Evolutionary conservation across 225 moss, liverwort and hornwort genomes (phyloP).

Genomic region (Climacium dendroides): DNA sequence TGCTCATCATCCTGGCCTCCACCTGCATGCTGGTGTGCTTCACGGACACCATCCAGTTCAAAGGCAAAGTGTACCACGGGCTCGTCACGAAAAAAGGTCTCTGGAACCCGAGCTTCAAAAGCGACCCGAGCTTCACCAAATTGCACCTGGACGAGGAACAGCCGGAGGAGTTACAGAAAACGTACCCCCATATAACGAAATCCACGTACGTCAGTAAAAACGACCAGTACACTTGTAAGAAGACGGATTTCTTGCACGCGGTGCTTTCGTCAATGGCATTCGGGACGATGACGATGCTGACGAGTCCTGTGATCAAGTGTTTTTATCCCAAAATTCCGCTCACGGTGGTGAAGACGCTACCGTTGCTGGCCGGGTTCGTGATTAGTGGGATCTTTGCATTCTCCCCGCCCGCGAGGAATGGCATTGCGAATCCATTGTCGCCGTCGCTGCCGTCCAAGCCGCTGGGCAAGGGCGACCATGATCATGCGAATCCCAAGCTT

Average conservation of each 20-base stretch:
- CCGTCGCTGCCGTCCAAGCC: neutral
- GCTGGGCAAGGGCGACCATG: neutral
- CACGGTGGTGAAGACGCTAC: neutral
- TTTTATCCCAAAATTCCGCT: neutral
- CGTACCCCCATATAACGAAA: neutral
- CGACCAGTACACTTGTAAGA: neutral
- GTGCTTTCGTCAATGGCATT: neutral
- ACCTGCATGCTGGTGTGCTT: neutral
- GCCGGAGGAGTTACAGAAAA: neutral
- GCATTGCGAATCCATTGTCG: neutral
- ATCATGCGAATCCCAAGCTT: neutral
- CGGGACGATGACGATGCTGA: neutral
- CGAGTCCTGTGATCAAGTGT: neutral
- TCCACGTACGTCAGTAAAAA: neutral
- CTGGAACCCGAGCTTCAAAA: neutral
- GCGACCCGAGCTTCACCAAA: neutral
- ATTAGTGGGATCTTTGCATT: neutral
- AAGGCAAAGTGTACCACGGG: neutral
- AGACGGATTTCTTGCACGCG: neutral
- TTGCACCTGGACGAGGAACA: neutral
- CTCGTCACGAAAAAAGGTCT: neutral
- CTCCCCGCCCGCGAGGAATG: neutral
- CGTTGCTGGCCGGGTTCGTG: neutral
- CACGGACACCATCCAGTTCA: neutral
- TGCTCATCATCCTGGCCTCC: neutral